These are phyloP conservation scores for Saturnispora gosingensis DNA, from an alignment of 805 yeast genomes.

Conservation along the genomic window DNA sequence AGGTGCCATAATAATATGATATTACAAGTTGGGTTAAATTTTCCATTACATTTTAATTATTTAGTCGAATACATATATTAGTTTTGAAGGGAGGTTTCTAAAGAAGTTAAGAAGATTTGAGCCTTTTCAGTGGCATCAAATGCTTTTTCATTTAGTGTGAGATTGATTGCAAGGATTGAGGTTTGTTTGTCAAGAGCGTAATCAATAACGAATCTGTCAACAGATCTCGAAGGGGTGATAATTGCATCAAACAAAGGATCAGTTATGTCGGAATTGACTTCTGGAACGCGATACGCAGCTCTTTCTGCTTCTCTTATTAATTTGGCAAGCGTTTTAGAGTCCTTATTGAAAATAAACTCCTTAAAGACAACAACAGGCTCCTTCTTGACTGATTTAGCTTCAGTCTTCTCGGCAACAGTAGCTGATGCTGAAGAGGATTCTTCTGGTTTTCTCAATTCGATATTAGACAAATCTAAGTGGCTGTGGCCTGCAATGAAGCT, in stretches of 20 bases:
- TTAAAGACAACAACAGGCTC: conserved; percentile 17
- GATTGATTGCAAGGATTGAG: conserved; percentile 28
- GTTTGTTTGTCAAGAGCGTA: conserved; percentile 21
- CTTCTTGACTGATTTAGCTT: conserved; percentile 25
- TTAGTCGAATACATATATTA: neutral
- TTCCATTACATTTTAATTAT: neutral
- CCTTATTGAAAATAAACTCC: conserved; percentile 3
- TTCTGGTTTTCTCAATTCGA: conserved; percentile 32
- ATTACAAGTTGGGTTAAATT: neutral
- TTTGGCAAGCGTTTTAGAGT: conserved; percentile 27
- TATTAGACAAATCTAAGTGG: conserved; percentile 65
- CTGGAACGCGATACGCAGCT: conserved; percentile 30
- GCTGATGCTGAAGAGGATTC: conserved; percentile 8
- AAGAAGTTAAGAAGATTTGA: conserved; percentile 23
- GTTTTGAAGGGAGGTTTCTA: neutral
- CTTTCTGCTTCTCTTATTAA: conserved; percentile 39
- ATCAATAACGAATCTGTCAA: conserved; percentile 33
- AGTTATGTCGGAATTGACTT: conserved; percentile 34
- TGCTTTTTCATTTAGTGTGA: conserved; percentile 32
- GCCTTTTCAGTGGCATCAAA: conserved; percentile 41
- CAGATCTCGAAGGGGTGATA: conserved; percentile 35
- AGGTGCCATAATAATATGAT: neutral
- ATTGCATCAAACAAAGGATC: conserved; percentile 56
- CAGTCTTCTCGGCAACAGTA: conserved; percentile 8
- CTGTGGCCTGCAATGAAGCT: conserved; percentile 45